Evolutionary conservation across 345 rosid species (phyloP), one percentile per base, ranked within the genome.

Genomic region (Heritiera fomes): DNA sequence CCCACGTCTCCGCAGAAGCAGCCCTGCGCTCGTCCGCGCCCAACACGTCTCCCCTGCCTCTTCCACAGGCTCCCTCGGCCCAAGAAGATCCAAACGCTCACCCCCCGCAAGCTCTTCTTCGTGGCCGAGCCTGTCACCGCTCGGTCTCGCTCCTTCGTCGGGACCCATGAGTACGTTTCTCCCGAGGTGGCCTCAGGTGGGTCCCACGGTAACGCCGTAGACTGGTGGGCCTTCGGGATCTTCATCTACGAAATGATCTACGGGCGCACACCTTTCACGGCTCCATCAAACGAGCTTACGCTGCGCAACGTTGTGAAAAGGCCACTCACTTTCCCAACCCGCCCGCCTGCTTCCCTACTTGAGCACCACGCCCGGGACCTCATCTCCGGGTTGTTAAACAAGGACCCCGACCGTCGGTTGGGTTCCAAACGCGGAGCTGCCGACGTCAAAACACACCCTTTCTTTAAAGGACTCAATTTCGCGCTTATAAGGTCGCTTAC

Each of bases 201-300:
- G 63, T 90, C 97, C 83, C 99, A 96, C 34, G 97, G 98, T 0
- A 96, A 88, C 61, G 97, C 97, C 0, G 98, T 96, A 71, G 99
- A 96, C 83, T 96, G 99, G 99, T 96, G 98, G 99, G 88, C 99
- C 38, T 78, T 88, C 3, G 99, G 99, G 13, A 83, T 96, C 15
- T 90, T 96, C 81, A 67, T 94, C 72, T 94, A 94, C 87, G 99
- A 96, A 83, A 86, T 94, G 84, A 77, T 96, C 4, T 92, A 96
- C 79, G 97, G 99, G 0, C 85, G 84, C 20, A 94, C 99, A 1
- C 98, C 99, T n/a, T 96, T 96, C 80, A 87, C 90, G 0, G 97
- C 93, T 73, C 83, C 91, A 52, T 87, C 90, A 0, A 96, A 94
- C 70, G 97, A 92, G 77, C 83, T 77, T 34, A 94, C 98, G 23